Evolutionary conservation across 371 early-diverging fungal species (phyloP).

Genomic region (Coemansia sp.): DNA sequence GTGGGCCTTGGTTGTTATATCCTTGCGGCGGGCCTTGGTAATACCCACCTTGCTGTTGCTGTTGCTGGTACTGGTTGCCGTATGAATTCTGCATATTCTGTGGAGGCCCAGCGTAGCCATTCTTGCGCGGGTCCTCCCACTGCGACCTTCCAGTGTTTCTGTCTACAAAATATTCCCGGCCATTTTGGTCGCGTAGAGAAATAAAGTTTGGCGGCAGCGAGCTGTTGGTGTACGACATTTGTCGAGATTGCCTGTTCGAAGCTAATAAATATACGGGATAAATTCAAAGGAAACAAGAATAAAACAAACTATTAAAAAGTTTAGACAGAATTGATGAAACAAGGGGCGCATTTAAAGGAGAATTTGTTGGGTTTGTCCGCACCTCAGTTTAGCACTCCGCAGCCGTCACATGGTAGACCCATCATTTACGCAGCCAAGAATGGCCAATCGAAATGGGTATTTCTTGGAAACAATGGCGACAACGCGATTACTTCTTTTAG

Average conservation of each 20-base stretch:
- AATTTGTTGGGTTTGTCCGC: neutral
- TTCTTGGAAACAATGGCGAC: neutral
- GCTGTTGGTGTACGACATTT: neutral
- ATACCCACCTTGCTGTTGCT: neutral
- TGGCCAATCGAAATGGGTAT: neutral
- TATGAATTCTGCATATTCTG: neutral
- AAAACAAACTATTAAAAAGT: neutral
- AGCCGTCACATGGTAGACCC: constrained; percentile 1
- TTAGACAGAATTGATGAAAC: neutral
- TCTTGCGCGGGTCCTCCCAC: constrained; percentile 35
- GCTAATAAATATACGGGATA: neutral
- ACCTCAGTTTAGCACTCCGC: neutral
- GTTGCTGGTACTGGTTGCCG: constrained; percentile 10
- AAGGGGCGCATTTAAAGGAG: neutral
- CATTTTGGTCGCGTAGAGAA: neutral
- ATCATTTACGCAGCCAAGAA: neutral
- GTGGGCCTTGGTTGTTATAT: constrained; percentile 2
- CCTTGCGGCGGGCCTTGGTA: constrained; percentile 1
- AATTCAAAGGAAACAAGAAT: neutral
- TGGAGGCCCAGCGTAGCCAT: neutral
- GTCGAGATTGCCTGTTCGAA: neutral
- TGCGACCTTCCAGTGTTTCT: constrained; percentile 27
- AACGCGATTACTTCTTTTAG: neutral
- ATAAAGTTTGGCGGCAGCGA: constrained; percentile 5
- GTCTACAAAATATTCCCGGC: constrained; percentile 29